Base-by-base conservation (phyloP, 164 flowering plant genomes). In the Magnolia kwangsiensis region DNA sequence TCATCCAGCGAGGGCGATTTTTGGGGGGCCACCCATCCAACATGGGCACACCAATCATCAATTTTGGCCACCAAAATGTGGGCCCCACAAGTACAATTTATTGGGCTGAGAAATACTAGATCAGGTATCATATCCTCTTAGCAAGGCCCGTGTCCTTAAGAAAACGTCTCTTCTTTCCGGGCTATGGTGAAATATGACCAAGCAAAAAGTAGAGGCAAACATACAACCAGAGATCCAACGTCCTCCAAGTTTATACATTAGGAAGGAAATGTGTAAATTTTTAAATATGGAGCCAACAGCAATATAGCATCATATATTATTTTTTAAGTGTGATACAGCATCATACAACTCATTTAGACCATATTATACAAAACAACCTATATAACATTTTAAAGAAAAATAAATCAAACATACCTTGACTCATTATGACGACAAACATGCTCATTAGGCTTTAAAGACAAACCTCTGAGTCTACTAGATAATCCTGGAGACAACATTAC, bases 401-500 rank as follows among this genome's bases (percentile, higher is more conserved):
- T 5, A 50, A 13, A 29, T 70, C 14, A 29, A 31, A 31, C 71
- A 29, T 67, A 91, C 95, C 93, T 86, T 64, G 77, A 72, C 76
- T 78, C 73, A 23, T 77, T 63, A 68, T 67, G 63, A 72, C 73
- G 76, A 68, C 5, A 71, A 73, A 80, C 80, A 75, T 77, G 74
- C 74, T 83, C 80, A 19, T 84, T 78, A 63, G 81, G 75, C 83
- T 84, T 90, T 49, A 82, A 72, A 31, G 83, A 75, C 27, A 80
- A 74, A 66, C 84, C 86, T 72, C 24, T 19, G 67, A 61, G 74
- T 82, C 73, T 84, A 82, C 85, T 78, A 8, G 89, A 86, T 75
- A 85, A 81, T 71, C 89, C 97, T 91, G 88, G 20, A 55, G 2
- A 79, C 13, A 78, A 55, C 49, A 64, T 23, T 76, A 75, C 7